Percentiles rank a stretch among this genome's conserved stretches.
Conservation (phyloP, 2,329 filamentous ascomycete genomes). For the Colletotrichum melonis region DNA sequence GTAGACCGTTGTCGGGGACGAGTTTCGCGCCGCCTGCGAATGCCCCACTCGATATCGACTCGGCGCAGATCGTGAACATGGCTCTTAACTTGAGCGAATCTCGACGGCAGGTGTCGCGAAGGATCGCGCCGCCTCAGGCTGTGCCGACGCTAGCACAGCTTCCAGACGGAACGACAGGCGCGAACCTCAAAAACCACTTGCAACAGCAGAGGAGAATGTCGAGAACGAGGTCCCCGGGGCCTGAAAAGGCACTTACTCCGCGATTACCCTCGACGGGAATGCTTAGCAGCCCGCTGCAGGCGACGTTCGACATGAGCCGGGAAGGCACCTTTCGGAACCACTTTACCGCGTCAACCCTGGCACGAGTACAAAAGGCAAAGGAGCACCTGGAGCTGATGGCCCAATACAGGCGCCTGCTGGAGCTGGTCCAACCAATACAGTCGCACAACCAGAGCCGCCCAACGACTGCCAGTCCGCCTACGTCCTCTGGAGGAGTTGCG, state of each 20-base stretch:
- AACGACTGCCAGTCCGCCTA: constrained; percentile 54
- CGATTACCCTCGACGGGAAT: constrained; percentile 54
- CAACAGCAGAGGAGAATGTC: constrained; percentile 76
- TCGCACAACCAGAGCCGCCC: constrained; percentile 48
- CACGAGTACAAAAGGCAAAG: constrained; percentile 85
- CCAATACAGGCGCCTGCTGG: constrained; percentile 85
- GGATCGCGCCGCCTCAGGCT: constrained; percentile 62
- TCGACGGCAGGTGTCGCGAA: constrained; percentile 71
- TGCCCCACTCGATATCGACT: constrained; percentile 73
- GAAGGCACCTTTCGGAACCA: constrained; percentile 68
- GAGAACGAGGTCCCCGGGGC: constrained; percentile 69
- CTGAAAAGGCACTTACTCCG: constrained; percentile 54
- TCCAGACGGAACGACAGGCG: constrained; percentile 63
- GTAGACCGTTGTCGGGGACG: constrained; percentile 35
- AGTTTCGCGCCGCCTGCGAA: constrained; percentile 37
- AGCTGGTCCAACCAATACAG: constrained; percentile 80
- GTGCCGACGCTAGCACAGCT: constrained; percentile 64
- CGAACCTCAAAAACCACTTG: constrained; percentile 75
- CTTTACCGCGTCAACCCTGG: constrained; percentile 83
- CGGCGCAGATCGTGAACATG: constrained; percentile 92
- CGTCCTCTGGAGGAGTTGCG: constrained; percentile 52
- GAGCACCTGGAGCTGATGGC: constrained; percentile 86
- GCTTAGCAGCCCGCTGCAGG: constrained; percentile 58
- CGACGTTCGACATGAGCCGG: constrained; percentile 55
- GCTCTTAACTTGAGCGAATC: constrained; percentile 90